Base-by-base conservation (phyloP, 192 early-diverging fungal genomes). In the Spinellus fusiger region DNA sequence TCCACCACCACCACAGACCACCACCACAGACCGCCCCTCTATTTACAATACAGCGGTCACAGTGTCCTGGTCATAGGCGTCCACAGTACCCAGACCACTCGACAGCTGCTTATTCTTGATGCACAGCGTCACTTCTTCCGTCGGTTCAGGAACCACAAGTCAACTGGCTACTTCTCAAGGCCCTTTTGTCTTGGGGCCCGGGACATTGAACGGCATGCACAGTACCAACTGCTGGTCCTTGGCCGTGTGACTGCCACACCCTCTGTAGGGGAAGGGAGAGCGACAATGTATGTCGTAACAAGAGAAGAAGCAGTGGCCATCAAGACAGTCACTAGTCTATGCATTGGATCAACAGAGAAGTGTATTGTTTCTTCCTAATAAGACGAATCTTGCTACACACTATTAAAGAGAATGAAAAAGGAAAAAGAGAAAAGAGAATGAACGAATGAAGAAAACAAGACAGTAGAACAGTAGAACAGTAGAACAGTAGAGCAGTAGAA, bases 41-140 rank as follows among this genome's bases (percentile, higher is more conserved):
- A 90, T 56, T 64, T 88, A 28, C 88, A 90, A 70, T 84, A 90
- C 33, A 76, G 81, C 44, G 88, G 88, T 0, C 88, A 90, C 48
- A 85, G 83, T 51, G 68, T 85, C 7, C 84, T 83, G 4, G 71
- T 87, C 9, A 69, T 87, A 15, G 88, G 88, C 18, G 71, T 87
- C 0, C 83, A 86, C 40, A n/a, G 75, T 34, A 59, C 74, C 7
- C 66, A 62, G 3, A 56, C 54, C 22, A 73, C 56, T 18, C 53
- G 71, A 27, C 73, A 76, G 37, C 66, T 90, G 6, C 44, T 90
- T 32, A 68, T 88, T 13, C 83, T 87, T 72, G 86, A 90, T 68
- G 84, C 88, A 22, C 54, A 12, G 18, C 33, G 34, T 9, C 7
- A 38, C 23, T 34, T 13, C 32, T 35, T 23, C 15, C 52, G 31